Evolutionary conservation across 2,329 filamentous ascomycete genomes (phyloP).

Genomic region (Colletotrichum viniferum): DNA sequence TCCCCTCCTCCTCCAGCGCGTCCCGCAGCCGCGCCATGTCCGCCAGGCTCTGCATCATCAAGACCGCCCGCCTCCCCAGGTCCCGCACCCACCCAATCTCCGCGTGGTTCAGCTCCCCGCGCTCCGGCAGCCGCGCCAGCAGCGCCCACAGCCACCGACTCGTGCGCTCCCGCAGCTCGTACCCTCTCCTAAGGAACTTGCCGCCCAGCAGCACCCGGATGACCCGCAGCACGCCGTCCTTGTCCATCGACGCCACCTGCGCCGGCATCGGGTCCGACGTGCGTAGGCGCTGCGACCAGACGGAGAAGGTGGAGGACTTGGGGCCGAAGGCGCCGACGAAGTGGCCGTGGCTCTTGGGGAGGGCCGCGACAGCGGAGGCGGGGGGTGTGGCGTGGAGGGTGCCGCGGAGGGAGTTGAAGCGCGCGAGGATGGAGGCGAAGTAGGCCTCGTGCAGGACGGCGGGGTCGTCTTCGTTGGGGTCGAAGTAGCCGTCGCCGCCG

Average conservation of each 20-base stretch:
- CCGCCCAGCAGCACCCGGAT: slow-evolving; percentile 70
- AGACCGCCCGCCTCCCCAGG: slow-evolving; percentile 76
- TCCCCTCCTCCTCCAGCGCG: slow-evolving; percentile 41
- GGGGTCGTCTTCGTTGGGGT: slow-evolving; percentile 31
- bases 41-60: slow-evolving; percentile 59
- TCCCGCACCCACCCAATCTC: slow-evolving; percentile 80
- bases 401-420: slow-evolving; percentile 69
- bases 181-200: slow-evolving; percentile 65
- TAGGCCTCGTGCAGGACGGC: slow-evolving; percentile 66
- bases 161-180: slow-evolving; percentile 65
- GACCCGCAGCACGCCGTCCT: slow-evolving; percentile 68
- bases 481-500: slow-evolving; percentile 25
- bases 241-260: slow-evolving; percentile 69
- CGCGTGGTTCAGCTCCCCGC: slow-evolving; percentile 75
- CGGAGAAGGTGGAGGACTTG: slow-evolving; percentile 50
- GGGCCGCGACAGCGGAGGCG: slow-evolving; percentile 50
- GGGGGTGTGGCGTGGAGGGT: slow-evolving; percentile 63
- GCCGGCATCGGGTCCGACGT: slow-evolving; percentile 60
- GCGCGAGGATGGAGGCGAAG: slow-evolving; percentile 66
- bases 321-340: slow-evolving; percentile 60
- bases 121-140: slow-evolving; percentile 74
- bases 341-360: slow-evolving; percentile 59
- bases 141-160: slow-evolving; percentile 88
- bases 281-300: slow-evolving; percentile 58
- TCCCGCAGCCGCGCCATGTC: slow-evolving; percentile 56